A percentile compares a stretch with the other conserved stretches of the same genome.
Evolutionary conservation across 2,329 filamentous ascomycete genomes (phyloP).

Genomic region (Sporothrix humicola): DNA sequence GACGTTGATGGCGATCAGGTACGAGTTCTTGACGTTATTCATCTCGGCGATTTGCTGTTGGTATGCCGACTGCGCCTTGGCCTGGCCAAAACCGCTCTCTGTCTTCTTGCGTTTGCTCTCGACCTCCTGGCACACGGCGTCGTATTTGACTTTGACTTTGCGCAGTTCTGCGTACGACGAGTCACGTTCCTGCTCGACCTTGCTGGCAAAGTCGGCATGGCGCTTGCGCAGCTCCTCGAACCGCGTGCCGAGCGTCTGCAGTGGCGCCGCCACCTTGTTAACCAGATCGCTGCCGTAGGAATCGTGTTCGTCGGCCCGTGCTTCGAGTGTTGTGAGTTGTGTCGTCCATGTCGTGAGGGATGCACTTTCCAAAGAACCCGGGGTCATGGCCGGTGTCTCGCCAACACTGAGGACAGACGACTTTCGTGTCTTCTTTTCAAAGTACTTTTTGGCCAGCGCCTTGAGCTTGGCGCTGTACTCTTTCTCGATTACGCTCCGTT

Average conservation of each 20-base stretch:
- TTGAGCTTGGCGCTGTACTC: conserved; percentile 92
- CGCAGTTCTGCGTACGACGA: conserved; percentile 80
- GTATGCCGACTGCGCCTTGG: conserved; percentile 88
- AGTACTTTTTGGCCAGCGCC: conserved; percentile 91
- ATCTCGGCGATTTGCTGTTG: conserved; percentile 92
- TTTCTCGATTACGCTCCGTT: conserved; percentile 92
- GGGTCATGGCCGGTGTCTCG: conserved; percentile 89
- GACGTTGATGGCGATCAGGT: conserved; percentile 92
- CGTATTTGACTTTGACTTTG: conserved; percentile 93
- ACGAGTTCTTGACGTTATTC: conserved; percentile 99
- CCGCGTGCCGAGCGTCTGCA: conserved; percentile 73
- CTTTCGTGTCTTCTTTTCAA: conserved; percentile 91
- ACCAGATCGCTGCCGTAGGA: conserved; percentile 79
- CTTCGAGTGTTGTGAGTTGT: conserved; percentile 88
- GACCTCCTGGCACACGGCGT: conserved; percentile 89
- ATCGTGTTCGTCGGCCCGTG: conserved; percentile 86
- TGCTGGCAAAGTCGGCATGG: conserved; percentile 85
- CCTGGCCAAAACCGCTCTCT: conserved; percentile 91
- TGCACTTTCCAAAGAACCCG: conserved; percentile 93
- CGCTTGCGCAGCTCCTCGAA: conserved; percentile 94
- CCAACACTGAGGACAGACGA: conserved; percentile 83
- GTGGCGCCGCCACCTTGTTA: conserved; percentile 80
- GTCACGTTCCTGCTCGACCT: conserved; percentile 89
- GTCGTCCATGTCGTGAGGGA: conserved; percentile 97
- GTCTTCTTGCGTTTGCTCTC: conserved; percentile 94